Conservation (phyloP, 73 alveolate genomes). For the Paramecium bursaria region DNA sequence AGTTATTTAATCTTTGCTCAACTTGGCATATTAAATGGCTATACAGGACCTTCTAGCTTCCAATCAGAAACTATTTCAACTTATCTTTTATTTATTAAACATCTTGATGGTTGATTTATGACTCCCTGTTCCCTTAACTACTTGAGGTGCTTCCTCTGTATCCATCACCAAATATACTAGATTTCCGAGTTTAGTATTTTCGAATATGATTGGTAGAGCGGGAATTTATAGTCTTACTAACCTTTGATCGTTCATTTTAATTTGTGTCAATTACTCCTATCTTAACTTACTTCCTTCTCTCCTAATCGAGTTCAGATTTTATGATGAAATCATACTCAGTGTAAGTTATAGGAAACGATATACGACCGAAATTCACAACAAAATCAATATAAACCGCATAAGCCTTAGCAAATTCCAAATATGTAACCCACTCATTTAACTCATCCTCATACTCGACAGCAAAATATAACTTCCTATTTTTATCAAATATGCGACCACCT, state of each 20-base stretch:
- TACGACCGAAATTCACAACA: constrained; percentile 21
- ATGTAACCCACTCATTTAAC: constrained; percentile 34
- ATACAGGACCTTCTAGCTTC: no score
- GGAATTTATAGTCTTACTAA: not conserved
- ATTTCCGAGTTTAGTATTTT: constrained; percentile 18
- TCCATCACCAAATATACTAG: constrained; percentile 44
- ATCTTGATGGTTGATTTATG: no score
- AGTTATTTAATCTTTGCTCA: no score
- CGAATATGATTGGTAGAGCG: not conserved
- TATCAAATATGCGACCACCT: constrained; percentile 4
- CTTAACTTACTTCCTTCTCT: constrained; percentile 3
- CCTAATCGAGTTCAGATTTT: constrained; percentile 1
- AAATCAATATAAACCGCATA: constrained; percentile 54
- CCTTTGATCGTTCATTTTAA: not conserved
- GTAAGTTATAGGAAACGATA: constrained; percentile 28
- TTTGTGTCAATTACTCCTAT: constrained; percentile 8
- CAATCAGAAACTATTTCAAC: no score
- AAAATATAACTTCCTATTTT: constrained; percentile 1
- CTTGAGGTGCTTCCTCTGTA: constrained; percentile 54
- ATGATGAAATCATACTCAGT: constrained; percentile 25
- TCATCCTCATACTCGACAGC: constrained; percentile 46
- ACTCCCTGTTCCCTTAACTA: constrained; percentile 2
- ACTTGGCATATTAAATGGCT: no score
- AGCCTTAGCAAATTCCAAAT: constrained; percentile 54
- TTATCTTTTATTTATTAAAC: no score